phyloP scores from a whole-genome alignment of 441 rosid genomes.

The Sinapis alba region DNA sequence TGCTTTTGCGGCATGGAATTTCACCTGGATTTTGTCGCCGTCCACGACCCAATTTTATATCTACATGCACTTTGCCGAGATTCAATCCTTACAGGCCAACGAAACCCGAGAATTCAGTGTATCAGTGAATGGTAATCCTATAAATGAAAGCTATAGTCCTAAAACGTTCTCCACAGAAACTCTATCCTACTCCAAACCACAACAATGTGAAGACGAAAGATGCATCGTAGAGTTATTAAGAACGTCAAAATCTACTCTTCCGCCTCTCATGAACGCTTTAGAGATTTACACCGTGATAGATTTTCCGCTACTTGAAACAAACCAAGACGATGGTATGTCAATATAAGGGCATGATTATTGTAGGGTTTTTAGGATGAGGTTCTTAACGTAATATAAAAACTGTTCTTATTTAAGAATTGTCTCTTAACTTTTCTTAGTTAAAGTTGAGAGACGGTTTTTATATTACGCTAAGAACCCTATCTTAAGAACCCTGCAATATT shows the following conservation, averaged over 20 bases:
- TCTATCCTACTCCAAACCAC: conserved; percentile 10
- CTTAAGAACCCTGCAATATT: too few species aligned
- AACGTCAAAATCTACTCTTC: conserved; percentile 31
- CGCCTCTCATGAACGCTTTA: conserved; percentile 37
- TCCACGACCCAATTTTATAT: conserved; percentile 22
- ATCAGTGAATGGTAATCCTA: not conserved
- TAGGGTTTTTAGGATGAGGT: too few species aligned
- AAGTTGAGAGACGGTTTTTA: too few species aligned
- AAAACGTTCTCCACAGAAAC: conserved; percentile 9
- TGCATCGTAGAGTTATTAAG: conserved; percentile 28
- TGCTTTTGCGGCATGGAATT: conserved; percentile 24
- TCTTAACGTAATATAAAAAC: too few species aligned
- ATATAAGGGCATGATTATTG: too few species aligned
- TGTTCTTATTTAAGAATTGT: too few species aligned
- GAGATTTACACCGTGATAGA: conserved; percentile 37
- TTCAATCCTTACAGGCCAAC: conserved; percentile 11
- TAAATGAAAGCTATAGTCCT: conserved; percentile 29
- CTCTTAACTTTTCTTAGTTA: too few species aligned
- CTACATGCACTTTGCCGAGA: conserved; percentile 39
- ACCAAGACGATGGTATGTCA: conserved; percentile 47
- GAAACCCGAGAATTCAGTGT: conserved; percentile 35
- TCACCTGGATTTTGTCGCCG: conserved; percentile 7
- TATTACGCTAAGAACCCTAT: too few species aligned
- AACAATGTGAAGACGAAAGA: conserved; percentile 24
- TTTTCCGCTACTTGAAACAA: conserved; percentile 38